A percentile compares a stretch with the other conserved stretches of the same genome.
phyloP scores from a whole-genome alignment of 495 filamentous ascomycete genomes.

The Podospora tetraspora region DNA sequence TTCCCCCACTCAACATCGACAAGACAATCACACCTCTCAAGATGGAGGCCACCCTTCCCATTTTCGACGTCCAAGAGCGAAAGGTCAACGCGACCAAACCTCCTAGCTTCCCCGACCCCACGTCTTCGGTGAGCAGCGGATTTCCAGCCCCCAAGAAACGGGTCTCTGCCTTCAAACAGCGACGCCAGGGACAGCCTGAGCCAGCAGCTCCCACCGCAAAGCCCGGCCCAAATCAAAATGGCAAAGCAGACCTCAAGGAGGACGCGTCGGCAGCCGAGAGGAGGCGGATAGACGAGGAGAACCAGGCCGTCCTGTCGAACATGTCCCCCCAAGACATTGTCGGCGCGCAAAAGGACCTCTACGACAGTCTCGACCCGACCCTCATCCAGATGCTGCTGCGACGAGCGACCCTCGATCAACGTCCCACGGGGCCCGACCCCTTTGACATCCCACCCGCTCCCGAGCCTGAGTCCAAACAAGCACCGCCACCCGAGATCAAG shows the following conservation, averaged over 20 bases:
- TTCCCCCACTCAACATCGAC: background rate
- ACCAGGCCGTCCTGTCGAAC: slow-evolving; percentile 61
- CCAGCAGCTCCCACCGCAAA: background rate
- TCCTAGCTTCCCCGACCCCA: slow-evolving; percentile 58
- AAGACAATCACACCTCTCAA: slow-evolving; percentile 1
- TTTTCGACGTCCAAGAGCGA: slow-evolving; percentile 78
- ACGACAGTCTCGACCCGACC: slow-evolving; percentile 60
- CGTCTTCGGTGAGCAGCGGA: slow-evolving; percentile 56
- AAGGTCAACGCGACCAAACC: slow-evolving; percentile 47
- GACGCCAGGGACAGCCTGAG: slow-evolving; percentile 33
- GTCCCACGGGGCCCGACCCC: slow-evolving; percentile 26
- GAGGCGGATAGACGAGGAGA: slow-evolving; percentile 72
- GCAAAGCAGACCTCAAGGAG: slow-evolving; percentile 1
- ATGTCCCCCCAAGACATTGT: slow-evolving; percentile 84
- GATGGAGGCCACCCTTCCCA: slow-evolving; percentile 46
- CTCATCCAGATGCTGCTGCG: slow-evolving; percentile 72
- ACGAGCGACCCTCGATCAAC: slow-evolving; percentile 71
- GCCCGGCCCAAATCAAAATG: background rate
- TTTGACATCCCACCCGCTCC: slow-evolving; percentile 27
- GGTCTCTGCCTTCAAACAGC: slow-evolving; percentile 73
- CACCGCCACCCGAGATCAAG: slow-evolving; percentile 11
- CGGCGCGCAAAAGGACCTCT: slow-evolving; percentile 66
- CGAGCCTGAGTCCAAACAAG: slow-evolving; percentile 17
- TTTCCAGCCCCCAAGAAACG: slow-evolving; percentile 86
- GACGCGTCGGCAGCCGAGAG: slow-evolving; percentile 49